Base-by-base conservation (phyloP, 345 rosid species). In the Hibiscus tridactylites region DNA sequence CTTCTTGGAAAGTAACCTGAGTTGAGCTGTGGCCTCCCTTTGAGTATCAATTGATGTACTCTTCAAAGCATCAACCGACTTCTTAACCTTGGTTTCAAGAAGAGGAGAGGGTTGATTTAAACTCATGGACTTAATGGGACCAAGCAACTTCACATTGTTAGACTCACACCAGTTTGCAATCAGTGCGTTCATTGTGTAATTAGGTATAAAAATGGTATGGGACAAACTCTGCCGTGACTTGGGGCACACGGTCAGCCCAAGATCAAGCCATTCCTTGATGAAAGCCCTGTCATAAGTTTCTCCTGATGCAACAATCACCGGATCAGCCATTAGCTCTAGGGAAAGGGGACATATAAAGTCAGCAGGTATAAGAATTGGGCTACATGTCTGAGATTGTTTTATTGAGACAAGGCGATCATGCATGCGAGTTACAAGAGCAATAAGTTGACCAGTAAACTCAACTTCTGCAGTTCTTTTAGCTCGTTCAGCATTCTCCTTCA, bases 301-400 rank as follows among this genome's bases (percentile, higher is more conserved):
- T 68, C 99, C 98, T 46, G 97, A 88, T 70, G 94, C 87, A 47
- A 91, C 95, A 76, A 96, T 92, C 65, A 96, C 98, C 33, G 98
- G 99, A 85, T 92, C 97, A 24, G 91, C 87, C 99, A 96, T 96
- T 81, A 96, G 85, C 80, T 91, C 97, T 52, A 92, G 95, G 3
- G 99, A 96, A 13, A 96, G 89, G 71, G 98, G 99, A 64, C 98
- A 92, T 75, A 94, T 91, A 77, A 92, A 96, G 81, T 96, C 99
- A n/a, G 96, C 76, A 44, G 96, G 98, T 76, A 96, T 96, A 74
- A 96, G 83, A 57, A 92, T 83, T 4, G 88, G 88, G 76, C 97
- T 92, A 61, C 77, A 74, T 74, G 87, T 83, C 82, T 87, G 86
- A 11, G 96, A 83, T 86, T 96, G 97, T 79, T 89, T 88, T 65